Evolutionary conservation across 2,329 filamentous ascomycete genomes (phyloP).

Genomic region (Colletotrichum aenigma): DNA sequence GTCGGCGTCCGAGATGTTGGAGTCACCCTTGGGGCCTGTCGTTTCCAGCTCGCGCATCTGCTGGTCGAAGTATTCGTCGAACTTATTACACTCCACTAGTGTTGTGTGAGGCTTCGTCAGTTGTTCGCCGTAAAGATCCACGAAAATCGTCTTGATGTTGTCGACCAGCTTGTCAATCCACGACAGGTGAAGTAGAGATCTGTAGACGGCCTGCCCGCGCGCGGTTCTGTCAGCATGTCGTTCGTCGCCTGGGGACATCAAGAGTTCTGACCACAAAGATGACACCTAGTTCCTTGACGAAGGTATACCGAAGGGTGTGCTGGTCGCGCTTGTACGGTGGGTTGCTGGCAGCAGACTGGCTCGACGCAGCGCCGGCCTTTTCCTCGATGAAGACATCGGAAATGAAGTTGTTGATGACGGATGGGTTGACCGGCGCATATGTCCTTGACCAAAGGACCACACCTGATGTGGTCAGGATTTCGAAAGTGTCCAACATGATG

Average conservation of each 20-base stretch:
- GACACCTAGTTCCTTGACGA: slow-evolving; percentile 88
- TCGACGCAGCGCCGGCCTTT: slow-evolving; percentile 68
- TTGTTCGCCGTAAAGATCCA: slow-evolving; percentile 88
- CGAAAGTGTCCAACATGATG: slow-evolving; percentile 95
- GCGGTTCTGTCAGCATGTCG: slow-evolving; percentile 8
- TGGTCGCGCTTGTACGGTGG: slow-evolving; percentile 87
- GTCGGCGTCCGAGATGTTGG: slow-evolving; percentile 28
- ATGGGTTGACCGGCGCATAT: slow-evolving; percentile 79
- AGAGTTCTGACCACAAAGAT: slow-evolving; percentile 79
- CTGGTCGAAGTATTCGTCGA: slow-evolving; percentile 94
- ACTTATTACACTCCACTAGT: slow-evolving; percentile 76
- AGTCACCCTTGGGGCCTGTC: slow-evolving; percentile 42
- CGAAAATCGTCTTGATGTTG: slow-evolving; percentile 90
- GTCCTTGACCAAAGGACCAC: slow-evolving; percentile 96
- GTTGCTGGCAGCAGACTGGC: slow-evolving; percentile 64
- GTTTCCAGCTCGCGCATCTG: slow-evolving; percentile 83
- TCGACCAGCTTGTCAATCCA: slow-evolving; percentile 98
- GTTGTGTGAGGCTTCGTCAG: slow-evolving; percentile 81
- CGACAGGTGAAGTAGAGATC: slow-evolving; percentile 89
- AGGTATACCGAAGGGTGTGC: slow-evolving; percentile 93
- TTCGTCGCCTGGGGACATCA: background rate
- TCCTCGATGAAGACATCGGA: slow-evolving; percentile 98
- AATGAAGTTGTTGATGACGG: slow-evolving; percentile 93
- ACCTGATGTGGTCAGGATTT: slow-evolving; percentile 93
- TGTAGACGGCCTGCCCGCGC: slow-evolving; percentile 81